Base-by-base conservation (phyloP, 164 flowering plant species). In the Warburgia ugandensis region DNA sequence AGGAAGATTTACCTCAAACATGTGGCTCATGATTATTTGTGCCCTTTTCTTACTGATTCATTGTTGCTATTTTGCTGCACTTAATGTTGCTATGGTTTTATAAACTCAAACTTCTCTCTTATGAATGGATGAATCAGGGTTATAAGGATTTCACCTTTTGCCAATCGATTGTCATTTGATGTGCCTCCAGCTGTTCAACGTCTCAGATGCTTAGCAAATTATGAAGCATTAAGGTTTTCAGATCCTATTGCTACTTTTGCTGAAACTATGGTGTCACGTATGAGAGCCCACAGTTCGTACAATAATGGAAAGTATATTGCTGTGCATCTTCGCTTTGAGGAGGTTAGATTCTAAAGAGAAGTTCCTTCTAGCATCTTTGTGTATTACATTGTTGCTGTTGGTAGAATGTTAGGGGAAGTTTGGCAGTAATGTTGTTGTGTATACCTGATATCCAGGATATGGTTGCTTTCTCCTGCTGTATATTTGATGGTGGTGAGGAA, bases 391-490 rank as follows among this genome's bases (percentile, higher is more conserved):
- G n/a, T n/a, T n/a, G n/a, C n/a, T n/a, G n/a, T n/a, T n/a, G n/a
- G n/a, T n/a, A n/a, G n/a, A n/a, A n/a, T n/a, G n/a, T n/a, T n/a
- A n/a, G n/a, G n/a, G n/a, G n/a, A n/a, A n/a, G n/a, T 43, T 22
- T 6, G 14, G 6, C n/a, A 35, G 21, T 8, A 41, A 20, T 40
- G 7, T 28, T 20, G 5, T 30, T 29, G 10, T 12, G 29, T 14
- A 12, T 25, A 20, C 8, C 37, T 31, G 9, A 29, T 48, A 19
- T 67, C 28, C 70, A 91, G 98, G 98, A 92, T 65, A 92, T 92
- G 98, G 95, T 92, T 66, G 98, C 98, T 45, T 92, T 92, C 70
- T 92, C 98, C 28, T 92, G 98, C 52, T 92, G 98, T 70, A 65
- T 81, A 35, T 92, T 72, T 77, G 96, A 88, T 76, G 98, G 96